Conservation (phyloP, 805 yeast genomes). For the Kazachstania bromeliacearum region DNA sequence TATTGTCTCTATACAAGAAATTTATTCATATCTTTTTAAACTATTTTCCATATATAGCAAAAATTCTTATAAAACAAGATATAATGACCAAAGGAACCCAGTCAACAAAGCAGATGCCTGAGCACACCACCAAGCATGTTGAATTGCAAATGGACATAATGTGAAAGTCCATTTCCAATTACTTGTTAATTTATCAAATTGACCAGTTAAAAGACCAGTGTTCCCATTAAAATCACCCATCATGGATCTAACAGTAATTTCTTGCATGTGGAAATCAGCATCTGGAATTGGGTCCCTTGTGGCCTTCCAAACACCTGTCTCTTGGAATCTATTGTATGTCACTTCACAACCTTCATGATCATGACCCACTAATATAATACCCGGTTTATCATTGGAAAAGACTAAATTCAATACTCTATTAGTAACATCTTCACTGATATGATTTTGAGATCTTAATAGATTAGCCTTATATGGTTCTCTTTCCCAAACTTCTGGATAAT, state of each 20-base stretch:
- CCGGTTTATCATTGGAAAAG: conserved; percentile 58
- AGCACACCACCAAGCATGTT: conserved; percentile 94
- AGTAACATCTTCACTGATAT: conserved; percentile 56
- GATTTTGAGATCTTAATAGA: conserved; percentile 75
- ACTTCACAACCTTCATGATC: conserved; percentile 92
- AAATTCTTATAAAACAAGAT: conserved; percentile 6
- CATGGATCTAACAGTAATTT: conserved; percentile 81
- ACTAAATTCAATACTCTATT: conserved; percentile 61
- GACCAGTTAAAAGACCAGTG: conserved; percentile 76
- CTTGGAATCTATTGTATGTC: conserved; percentile 41
- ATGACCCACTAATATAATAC: conserved; percentile 85
- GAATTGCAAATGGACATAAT: conserved; percentile 74
- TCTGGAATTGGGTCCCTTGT: conserved; percentile 14
- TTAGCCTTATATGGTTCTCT: conserved; percentile 61
- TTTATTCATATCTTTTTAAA: too few relatives aligned
- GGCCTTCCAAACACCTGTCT: conserved; percentile 41
- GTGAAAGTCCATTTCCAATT: conserved; percentile 61
- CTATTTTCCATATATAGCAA: too few relatives aligned
- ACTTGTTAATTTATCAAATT: conserved; percentile 34
- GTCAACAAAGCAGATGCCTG: conserved; percentile 42
- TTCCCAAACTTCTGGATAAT: conserved; percentile 45
- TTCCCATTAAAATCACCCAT: conserved; percentile 96
- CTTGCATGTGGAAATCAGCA: conserved; percentile 39
- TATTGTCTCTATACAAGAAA: too few relatives aligned
- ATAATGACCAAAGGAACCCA: conserved; percentile 31